Conservation (phyloP, 1,139 yeast genomes). For the Diutina siamensis region DNA sequence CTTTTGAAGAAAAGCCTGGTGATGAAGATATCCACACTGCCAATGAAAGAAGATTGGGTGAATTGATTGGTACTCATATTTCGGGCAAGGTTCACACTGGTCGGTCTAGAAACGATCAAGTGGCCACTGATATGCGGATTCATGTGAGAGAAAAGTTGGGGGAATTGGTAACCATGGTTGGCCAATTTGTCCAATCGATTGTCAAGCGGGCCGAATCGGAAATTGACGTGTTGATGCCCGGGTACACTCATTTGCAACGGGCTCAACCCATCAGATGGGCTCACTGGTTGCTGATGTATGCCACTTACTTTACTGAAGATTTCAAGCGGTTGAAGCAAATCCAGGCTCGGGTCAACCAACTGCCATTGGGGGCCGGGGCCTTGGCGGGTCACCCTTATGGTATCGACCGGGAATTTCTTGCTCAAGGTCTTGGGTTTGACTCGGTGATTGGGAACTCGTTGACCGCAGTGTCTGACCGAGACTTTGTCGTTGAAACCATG, state of each 20-base stretch:
- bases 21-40: slow-evolving; percentile 99
- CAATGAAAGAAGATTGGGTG: slow-evolving; percentile 94
- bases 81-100: slow-evolving; percentile 99
- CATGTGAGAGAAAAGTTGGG: slow-evolving; percentile 73
- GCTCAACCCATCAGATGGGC: slow-evolving; percentile 99
- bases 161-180: slow-evolving; percentile 46
- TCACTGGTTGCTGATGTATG: slow-evolving; percentile 91
- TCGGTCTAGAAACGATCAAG: slow-evolving; percentile 96
- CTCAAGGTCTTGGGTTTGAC: slow-evolving; percentile 63
- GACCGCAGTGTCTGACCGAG: slow-evolving; percentile 94
- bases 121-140: slow-evolving; percentile 95
- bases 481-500: slow-evolving; percentile 91
- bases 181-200: slow-evolving; percentile 53
- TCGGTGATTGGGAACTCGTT: slow-evolving; percentile 90
- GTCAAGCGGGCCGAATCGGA: slow-evolving; percentile 70
- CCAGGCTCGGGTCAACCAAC: slow-evolving; percentile 68
- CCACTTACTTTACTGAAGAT: slow-evolving; percentile 88
- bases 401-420: slow-evolving; percentile 83
- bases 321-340: slow-evolving; percentile 74
- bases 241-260: slow-evolving; percentile 95
- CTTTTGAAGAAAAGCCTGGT: slow-evolving; percentile 75
- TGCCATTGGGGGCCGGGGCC: slow-evolving; percentile 96
- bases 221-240: slow-evolving; percentile 93
- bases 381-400: slow-evolving; percentile 99
- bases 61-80: slow-evolving; percentile 81